Percentiles rank a stretch among this genome's conserved stretches.
Evolutionary conservation across 208 protist species (phyloP).

Genomic region (Crithidia brevicula): DNA sequence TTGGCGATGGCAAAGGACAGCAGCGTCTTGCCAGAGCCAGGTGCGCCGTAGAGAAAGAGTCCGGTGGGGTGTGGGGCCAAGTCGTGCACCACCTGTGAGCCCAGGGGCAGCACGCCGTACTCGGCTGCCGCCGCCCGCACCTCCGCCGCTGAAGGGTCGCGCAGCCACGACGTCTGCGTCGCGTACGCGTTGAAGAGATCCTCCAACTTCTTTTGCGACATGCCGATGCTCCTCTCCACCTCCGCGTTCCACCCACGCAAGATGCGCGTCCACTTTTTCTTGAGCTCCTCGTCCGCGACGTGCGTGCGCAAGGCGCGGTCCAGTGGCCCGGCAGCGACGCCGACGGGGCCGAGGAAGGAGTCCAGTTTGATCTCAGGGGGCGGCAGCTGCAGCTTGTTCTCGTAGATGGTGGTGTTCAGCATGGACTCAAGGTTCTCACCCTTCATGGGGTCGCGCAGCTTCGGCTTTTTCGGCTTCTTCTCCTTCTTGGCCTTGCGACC

Average conservation of each 20-base stretch:
- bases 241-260: conserved; percentile 79
- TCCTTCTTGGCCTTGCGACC: conserved; percentile 61
- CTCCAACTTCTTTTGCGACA: conserved; percentile 83
- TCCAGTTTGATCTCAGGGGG: conserved; percentile 45
- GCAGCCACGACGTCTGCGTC: conserved; percentile 64
- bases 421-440: conserved; percentile 83
- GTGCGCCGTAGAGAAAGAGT: conserved; percentile 89
- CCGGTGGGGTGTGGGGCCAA: conserved; percentile 67
- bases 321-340: conserved; percentile 63
- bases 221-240: conserved; percentile 71
- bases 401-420: conserved; percentile 77
- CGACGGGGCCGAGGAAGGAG: conserved; percentile 74
- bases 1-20: conserved; percentile 86
- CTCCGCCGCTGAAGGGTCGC: conserved; percentile 81
- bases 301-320: conserved; percentile 42
- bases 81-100: conserved; percentile 91
- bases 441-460: conserved; percentile 86
- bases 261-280: conserved; percentile 89
- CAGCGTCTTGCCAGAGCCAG: conserved; percentile 91
- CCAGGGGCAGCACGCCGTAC: conserved; percentile 89
- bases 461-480: conserved; percentile 80
- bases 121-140: conserved; percentile 75
- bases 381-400: conserved; percentile 86
- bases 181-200: conserved; percentile 69
- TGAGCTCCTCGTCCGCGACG: conserved; percentile 75